Conservation (phyloP, 805 yeast species). For the Yueomyces sinensis region DNA sequence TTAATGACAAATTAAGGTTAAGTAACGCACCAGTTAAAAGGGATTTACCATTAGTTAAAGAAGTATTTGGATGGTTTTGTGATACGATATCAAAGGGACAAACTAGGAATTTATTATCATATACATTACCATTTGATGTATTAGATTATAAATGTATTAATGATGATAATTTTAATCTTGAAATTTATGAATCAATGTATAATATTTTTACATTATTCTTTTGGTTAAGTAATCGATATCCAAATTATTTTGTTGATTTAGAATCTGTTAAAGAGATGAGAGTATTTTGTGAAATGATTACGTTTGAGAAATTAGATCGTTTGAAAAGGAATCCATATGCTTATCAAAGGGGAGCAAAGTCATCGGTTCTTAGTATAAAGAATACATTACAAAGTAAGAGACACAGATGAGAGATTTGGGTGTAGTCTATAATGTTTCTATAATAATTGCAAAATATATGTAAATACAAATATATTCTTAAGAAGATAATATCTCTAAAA, state of each 20-base stretch:
- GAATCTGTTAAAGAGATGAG: conserved; percentile 63
- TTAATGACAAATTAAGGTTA: conserved; percentile 44
- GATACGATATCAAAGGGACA: conserved; percentile 40
- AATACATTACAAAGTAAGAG: no score
- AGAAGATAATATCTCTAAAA: no score
- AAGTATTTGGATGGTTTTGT: conserved; percentile 35
- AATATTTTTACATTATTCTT: conserved; percentile 52
- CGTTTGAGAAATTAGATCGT: conserved; percentile 26
- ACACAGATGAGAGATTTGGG: no score
- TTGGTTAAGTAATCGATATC: conserved; percentile 85
- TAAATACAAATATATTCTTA: no score
- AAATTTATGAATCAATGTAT: conserved; percentile 48
- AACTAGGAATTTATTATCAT: conserved; percentile 46
- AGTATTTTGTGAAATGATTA: conserved; percentile 45
- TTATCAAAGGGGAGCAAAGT: not conserved
- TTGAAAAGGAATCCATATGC: conserved; percentile 21
- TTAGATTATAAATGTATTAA: conserved; percentile 15
- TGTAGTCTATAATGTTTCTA: no score
- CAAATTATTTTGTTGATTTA: conserved; percentile 63
- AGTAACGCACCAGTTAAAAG: conserved; percentile 48
- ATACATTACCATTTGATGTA: conserved; percentile 21
- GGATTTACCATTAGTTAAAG: conserved; percentile 25
- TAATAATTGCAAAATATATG: no score
- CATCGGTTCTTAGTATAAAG: no score
- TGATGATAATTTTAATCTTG: conserved; percentile 10